A percentile compares a stretch with the other conserved stretches of the same genome.
phyloP scores from a whole-genome alignment of 129 eudicot species.

The Arctium minus region DNA sequence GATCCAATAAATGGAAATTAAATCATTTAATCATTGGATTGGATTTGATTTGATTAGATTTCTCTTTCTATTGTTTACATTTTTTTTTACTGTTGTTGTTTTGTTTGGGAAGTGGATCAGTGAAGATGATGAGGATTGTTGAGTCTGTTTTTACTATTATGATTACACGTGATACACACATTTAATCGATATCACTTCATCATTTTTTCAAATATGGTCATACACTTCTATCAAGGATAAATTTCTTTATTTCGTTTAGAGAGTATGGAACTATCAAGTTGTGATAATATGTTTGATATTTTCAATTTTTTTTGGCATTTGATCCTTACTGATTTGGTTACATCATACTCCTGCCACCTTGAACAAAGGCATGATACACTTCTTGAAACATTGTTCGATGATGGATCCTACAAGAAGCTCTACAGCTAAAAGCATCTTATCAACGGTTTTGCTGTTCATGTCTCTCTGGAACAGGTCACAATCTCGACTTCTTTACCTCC shows the following conservation, averaged over 20 bases:
- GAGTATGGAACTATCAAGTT: too few relatives aligned
- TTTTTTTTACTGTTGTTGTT: slow-evolving; percentile 10
- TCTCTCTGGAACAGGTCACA: slow-evolving; percentile 88
- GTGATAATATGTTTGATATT: not conserved
- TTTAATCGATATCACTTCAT: slow-evolving; percentile 9
- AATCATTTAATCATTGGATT: not conserved
- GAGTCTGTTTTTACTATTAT: too few relatives aligned
- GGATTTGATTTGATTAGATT: not conserved
- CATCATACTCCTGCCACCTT: slow-evolving; percentile 69
- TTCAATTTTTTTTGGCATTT: not conserved
- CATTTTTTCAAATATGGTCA: too few relatives aligned
- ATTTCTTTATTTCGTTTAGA: too few relatives aligned
- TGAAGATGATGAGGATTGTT: too few relatives aligned
- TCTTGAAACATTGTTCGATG: slow-evolving; percentile 66
- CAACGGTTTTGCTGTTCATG: slow-evolving; percentile 88
- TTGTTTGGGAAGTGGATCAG: not conserved
- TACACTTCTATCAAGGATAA: too few relatives aligned
- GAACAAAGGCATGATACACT: slow-evolving; percentile 78
- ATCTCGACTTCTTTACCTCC: slow-evolving; percentile 7
- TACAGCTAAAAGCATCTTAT: slow-evolving; percentile 90
- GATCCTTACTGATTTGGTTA: slow-evolving; percentile 62
- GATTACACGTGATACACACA: too few relatives aligned
- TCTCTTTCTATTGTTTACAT: not conserved
- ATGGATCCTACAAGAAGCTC: slow-evolving; percentile 82
- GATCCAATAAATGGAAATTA: not conserved